Evolutionary conservation across 352 stramenopile genomes (phyloP).

Genomic region (Phytophthora aleatoria): DNA sequence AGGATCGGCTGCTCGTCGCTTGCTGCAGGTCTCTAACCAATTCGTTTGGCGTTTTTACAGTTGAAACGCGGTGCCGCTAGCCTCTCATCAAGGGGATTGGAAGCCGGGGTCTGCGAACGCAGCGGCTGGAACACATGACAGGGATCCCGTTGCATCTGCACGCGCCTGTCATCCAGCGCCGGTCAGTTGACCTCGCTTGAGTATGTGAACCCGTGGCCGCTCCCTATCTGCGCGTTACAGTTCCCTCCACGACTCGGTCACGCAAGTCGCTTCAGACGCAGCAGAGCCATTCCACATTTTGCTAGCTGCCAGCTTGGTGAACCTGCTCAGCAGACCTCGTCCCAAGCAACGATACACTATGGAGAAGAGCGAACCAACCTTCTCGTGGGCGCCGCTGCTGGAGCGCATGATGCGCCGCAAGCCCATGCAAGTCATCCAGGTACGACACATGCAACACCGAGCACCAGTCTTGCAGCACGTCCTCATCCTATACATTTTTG

Average conservation of each 20-base stretch:
- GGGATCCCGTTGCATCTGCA: slow-evolving; percentile 16
- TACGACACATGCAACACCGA: neutral
- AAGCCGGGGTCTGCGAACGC: slow-evolving; percentile 18
- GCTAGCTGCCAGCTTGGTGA: slow-evolving; percentile 15
- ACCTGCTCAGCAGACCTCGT: slow-evolving; percentile 12
- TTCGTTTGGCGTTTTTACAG: slow-evolving; percentile 16
- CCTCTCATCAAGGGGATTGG: slow-evolving; percentile 27
- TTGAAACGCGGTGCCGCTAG: slow-evolving; percentile 18
- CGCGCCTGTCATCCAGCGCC: slow-evolving; percentile 13
- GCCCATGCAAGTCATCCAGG: slow-evolving; percentile 51
- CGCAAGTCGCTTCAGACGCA: slow-evolving; percentile 9
- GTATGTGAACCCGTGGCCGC: slow-evolving; percentile 25
- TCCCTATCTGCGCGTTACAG: slow-evolving; percentile 25
- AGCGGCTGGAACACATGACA: slow-evolving; percentile 17
- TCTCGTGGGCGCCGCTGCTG: slow-evolving; percentile 22
- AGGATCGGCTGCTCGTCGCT: neutral
- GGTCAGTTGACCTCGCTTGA: slow-evolving; percentile 11
- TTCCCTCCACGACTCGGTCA: slow-evolving; percentile 19
- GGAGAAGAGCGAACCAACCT: slow-evolving; percentile 21
- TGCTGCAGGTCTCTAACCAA: slow-evolving; percentile 12
- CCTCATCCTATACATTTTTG: neutral
- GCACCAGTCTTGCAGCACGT: neutral
- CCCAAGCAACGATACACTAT: slow-evolving; percentile 16
- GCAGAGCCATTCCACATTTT: slow-evolving; percentile 28
- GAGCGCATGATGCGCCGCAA: slow-evolving; percentile 49